Conservation (phyloP, 2,329 filamentous ascomycete species). For the Pezicula rhizophila region DNA sequence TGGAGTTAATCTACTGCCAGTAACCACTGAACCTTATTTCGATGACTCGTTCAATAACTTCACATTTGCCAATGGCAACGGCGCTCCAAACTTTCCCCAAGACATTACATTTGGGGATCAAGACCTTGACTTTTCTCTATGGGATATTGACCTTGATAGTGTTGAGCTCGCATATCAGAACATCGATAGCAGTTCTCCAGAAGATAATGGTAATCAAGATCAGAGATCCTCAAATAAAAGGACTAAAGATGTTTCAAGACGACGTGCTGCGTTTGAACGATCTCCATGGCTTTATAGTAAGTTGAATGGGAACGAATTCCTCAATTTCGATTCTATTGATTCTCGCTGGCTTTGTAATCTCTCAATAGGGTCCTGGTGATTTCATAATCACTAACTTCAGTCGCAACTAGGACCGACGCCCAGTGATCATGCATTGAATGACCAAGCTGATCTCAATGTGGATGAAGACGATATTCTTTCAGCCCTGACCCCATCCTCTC, state of each 20-base stretch:
- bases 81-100: not conserved
- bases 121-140: slow-evolving; percentile 10
- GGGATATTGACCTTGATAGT: slow-evolving; percentile 9
- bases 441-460: slow-evolving; percentile 10
- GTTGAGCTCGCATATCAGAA: slow-evolving; percentile 2
- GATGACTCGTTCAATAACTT: not conserved
- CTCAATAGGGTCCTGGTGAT: no score
- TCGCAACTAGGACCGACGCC: slow-evolving; percentile 2
- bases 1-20: no score
- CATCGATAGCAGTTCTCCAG: no score
- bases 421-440: slow-evolving; percentile 10
- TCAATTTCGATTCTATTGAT: no score
- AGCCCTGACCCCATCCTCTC: slow-evolving; percentile 7
- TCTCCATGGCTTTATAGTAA: slow-evolving; percentile 16
- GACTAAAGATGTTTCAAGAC: slow-evolving; percentile 5
- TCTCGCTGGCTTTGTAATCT: no score
- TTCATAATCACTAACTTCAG: no score
- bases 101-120: slow-evolving; percentile 4
- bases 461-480: slow-evolving; percentile 16
- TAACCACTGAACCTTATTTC: not conserved
- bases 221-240: not conserved
- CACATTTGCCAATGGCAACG: not conserved
- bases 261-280: slow-evolving; percentile 16
- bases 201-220: not conserved
- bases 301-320: no score